These are phyloP conservation scores for Colletotrichum echinochloae DNA, from an alignment of 2,329 filamentous ascomycete species.

Conservation along the genomic window DNA sequence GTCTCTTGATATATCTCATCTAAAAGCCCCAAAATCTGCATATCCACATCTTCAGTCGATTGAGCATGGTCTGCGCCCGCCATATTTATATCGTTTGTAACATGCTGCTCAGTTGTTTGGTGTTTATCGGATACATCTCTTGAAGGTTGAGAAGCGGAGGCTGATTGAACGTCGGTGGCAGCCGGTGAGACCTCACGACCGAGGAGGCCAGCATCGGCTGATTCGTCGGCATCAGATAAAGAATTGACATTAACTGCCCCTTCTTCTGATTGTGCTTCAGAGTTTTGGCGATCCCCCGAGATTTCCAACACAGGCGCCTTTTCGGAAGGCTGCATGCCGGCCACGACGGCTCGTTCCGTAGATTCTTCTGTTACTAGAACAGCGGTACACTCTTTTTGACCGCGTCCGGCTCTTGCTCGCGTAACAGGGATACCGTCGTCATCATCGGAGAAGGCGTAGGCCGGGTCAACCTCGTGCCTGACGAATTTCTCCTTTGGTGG, in stretches of 20 bases:
- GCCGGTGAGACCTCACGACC: background rate
- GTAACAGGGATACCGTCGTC: conserved; percentile 41
- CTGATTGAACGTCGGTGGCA: too few relatives aligned
- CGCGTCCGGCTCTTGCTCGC: background rate
- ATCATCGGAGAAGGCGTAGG: conserved; percentile 44
- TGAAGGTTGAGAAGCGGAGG: background rate
- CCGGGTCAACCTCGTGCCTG: conserved; percentile 38
- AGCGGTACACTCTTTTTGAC: background rate
- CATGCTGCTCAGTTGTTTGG: background rate
- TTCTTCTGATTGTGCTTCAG: background rate
- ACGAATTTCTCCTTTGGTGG: conserved; percentile 17
- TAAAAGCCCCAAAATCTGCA: background rate
- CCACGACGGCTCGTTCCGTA: too few relatives aligned
- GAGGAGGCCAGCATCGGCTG: too few relatives aligned
- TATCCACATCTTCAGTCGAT: background rate
- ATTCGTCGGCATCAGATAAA: too few relatives aligned
- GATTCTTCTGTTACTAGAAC: background rate
- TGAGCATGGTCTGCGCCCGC: background rate
- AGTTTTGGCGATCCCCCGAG: background rate
- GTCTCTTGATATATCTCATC: background rate
- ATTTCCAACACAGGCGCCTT: too few relatives aligned
- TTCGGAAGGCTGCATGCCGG: background rate
- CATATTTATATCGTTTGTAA: background rate
- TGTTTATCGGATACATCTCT: background rate
- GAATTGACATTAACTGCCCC: background rate